Percentiles rank a stretch among this genome's conserved stretches.
These are phyloP conservation scores for Terana coerulea DNA, from an alignment of 768 basidiomycete species.

Conservation along the genomic window DNA sequence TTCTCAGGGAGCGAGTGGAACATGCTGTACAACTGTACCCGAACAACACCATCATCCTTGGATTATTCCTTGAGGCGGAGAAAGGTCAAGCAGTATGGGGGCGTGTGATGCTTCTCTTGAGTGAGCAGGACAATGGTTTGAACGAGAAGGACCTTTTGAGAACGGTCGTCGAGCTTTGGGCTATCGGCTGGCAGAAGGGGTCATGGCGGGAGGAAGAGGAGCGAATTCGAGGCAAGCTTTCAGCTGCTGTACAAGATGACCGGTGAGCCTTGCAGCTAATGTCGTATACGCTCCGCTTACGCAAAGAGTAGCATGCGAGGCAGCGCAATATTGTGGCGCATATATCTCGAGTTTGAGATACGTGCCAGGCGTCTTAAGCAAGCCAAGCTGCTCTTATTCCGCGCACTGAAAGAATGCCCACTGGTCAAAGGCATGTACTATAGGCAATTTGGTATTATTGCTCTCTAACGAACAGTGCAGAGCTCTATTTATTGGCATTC, in stretches of 20 bases:
- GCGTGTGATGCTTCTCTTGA: constrained; percentile 52
- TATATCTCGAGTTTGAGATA: constrained; percentile 78
- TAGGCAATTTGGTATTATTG: background rate
- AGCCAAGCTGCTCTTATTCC: constrained; percentile 71
- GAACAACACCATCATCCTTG: constrained; percentile 67
- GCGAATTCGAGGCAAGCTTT: constrained; percentile 61
- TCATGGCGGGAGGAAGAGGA: constrained; percentile 70
- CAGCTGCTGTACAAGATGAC: constrained; percentile 59
- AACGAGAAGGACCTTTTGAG: constrained; percentile 53
- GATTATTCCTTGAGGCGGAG: constrained; percentile 73
- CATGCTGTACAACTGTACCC: constrained; percentile 56
- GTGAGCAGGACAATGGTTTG: constrained; percentile 32
- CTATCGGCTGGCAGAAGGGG: constrained; percentile 73
- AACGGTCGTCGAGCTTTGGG: constrained; percentile 69
- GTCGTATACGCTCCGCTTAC: background rate
- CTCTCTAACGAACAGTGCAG: constrained; percentile 34
- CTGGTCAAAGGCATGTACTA: constrained; percentile 60
- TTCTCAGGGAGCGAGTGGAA: constrained; percentile 55
- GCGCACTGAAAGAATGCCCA: constrained; percentile 73
- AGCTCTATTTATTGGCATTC: constrained; percentile 76
- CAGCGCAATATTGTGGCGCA: constrained; percentile 67
- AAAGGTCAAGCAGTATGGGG: constrained; percentile 80
- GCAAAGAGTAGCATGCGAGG: constrained; percentile 50
- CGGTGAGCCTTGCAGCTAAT: constrained; percentile 41
- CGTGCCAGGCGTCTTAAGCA: constrained; percentile 49